These are phyloP conservation scores for Styphnolobium japonicum DNA, from an alignment of 306 rosid species.

Conservation along the genomic window DNA sequence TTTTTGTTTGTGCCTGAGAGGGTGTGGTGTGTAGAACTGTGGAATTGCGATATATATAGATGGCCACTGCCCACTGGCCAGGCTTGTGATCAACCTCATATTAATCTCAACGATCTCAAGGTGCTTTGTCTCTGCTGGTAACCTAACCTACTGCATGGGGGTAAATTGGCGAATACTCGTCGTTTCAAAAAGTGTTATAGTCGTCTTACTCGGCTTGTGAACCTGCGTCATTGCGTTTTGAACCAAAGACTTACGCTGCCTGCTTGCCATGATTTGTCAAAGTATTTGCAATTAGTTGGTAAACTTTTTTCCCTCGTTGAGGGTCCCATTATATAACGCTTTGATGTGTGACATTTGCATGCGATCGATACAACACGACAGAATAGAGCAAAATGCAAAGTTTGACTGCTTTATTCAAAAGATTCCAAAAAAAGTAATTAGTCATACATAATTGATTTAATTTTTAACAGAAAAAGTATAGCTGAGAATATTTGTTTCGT, in stretches of 20 bases:
- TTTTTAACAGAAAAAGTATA: not conserved
- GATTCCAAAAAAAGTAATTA: not conserved
- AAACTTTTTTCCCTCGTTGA: not conserved
- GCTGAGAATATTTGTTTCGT: not conserved
- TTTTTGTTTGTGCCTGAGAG: not conserved
- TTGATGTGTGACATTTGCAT: not conserved
- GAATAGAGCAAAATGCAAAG: not conserved
- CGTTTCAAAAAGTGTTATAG: too few relatives aligned
- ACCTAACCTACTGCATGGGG: not conserved
- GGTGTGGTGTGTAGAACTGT: not conserved
- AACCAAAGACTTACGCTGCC: not conserved
- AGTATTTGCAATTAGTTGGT: conserved; percentile 13
- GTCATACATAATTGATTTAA: not conserved
- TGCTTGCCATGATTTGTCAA: conserved; percentile 17
- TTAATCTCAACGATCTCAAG: conserved; percentile 31
- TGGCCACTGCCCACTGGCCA: not conserved
- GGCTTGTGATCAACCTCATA: conserved; percentile 5
- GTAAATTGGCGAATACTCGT: too few relatives aligned
- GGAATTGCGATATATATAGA: conserved; percentile 11
- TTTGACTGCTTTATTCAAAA: not conserved
- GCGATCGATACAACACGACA: not conserved
- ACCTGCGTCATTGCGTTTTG: conserved; percentile 7
- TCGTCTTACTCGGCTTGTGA: too few relatives aligned
- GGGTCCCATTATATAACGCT: not conserved
- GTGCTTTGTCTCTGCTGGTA: not conserved